Conservation (phyloP, 257 asterid species). For the Hygrophila difformis region DNA sequence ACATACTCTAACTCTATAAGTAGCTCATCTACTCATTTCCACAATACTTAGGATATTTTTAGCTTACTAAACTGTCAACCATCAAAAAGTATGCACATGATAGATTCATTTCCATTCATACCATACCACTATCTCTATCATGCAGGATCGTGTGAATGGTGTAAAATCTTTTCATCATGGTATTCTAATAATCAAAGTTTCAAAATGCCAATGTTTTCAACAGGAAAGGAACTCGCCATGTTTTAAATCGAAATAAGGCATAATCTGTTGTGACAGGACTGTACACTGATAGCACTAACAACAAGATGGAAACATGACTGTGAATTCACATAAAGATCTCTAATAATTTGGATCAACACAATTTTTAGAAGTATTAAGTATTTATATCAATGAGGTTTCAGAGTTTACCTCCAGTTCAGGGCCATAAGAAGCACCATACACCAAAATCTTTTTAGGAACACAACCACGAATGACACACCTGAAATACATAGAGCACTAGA, state of each 20-base stretch:
- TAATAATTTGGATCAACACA: too few relatives aligned
- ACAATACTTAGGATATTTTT: not conserved
- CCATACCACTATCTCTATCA: not conserved
- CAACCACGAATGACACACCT: slow-evolving; percentile 99
- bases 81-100: not conserved
- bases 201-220: not conserved
- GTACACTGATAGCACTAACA: too few relatives aligned
- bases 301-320: too few relatives aligned
- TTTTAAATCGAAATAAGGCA: not conserved
- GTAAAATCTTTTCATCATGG: not conserved
- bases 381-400: too few relatives aligned
- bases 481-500: slow-evolving; percentile 18
- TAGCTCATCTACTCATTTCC: not conserved
- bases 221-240: not conserved
- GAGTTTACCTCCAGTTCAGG: slow-evolving; percentile 87
- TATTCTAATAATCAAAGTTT: not conserved
- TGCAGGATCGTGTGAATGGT: not conserved
- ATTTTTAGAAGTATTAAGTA: too few relatives aligned
- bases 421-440: slow-evolving; percentile 91
- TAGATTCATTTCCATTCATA: slow-evolving; percentile 3
- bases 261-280: too few relatives aligned
- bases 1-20: too few relatives aligned
- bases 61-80: slow-evolving; percentile 6
- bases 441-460: slow-evolving; percentile 97
- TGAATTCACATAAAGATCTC: too few relatives aligned